Evolutionary conservation across 2,329 filamentous ascomycete genomes (phyloP), one percentile per base, ranked within the genome.

Genomic region (Fusarium sublunatum): DNA sequence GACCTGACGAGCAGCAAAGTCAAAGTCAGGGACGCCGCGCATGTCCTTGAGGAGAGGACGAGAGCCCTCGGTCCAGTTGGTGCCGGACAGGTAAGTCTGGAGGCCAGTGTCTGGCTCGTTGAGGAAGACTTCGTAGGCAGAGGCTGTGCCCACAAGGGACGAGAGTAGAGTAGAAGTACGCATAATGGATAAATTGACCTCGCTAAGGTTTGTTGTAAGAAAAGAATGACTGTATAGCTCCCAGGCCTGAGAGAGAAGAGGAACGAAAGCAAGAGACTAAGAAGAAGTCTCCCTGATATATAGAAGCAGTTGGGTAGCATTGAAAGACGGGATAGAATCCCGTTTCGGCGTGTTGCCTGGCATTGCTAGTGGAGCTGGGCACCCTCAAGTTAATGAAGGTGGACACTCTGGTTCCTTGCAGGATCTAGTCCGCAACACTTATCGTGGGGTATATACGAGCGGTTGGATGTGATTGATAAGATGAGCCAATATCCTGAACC

Each of bases 21-120:
- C 80, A 53, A 84, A 84, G 70, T 83, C 81, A 7, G 79, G 79
- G 11, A 83, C 72, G 11, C 75, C 78, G 1, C 78, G 73, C 15
- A 83, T 78, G 22, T 75, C 74, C 44, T 76, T 72, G 9, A 83
- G 74, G 22, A 70, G 67, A 13, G 79, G 77, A 8, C 78, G 72
- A 6, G 63, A 64, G 22, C 75, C 75, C 42, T 73, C 66, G 4
- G 74, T 74, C 46, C 70, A 76, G 68, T 75, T 73, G 28, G 64
- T 70, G 43, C 65, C 64, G 9, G 45, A 19, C 12, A 71, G 68
- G 50, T 70, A 75, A 2, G 58, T 69, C 38, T 71, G 58, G 3
- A 77, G 61, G 2, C 75, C 75, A 2, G 75, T 77, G 40, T 77
- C 75, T 13, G 74, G 73, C 63, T 75, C 75, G 48, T 77, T 75